These are phyloP conservation scores for Penicillium cinerascens DNA, from an alignment of 495 filamentous ascomycete genomes.

Conservation along the genomic window DNA sequence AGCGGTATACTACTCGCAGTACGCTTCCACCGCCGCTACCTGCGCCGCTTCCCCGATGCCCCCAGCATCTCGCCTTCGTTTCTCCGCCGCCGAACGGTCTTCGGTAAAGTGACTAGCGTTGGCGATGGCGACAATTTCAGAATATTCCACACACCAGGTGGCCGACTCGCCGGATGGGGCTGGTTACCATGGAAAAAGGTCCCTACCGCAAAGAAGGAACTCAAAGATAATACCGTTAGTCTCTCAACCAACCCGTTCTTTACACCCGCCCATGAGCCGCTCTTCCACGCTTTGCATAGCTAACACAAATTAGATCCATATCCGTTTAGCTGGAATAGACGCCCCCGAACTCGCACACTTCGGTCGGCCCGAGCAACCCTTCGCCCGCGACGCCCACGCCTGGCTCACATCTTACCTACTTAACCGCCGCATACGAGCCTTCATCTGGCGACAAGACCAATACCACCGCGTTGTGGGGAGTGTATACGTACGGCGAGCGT, in stretches of 20 bases:
- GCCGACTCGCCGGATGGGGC: conserved; percentile 81
- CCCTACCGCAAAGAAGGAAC: conserved; percentile 59
- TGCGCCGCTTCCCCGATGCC: conserved; percentile 77
- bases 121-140: conserved; percentile 96
- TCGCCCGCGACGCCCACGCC: conserved; percentile 68
- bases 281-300: neutral
- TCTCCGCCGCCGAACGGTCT: conserved; percentile 68
- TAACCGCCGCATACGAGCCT: conserved; percentile 69
- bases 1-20: conserved; percentile 56
- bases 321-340: conserved; percentile 88
- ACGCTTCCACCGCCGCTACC: conserved; percentile 55
- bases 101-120: conserved; percentile 86
- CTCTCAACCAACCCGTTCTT: conserved; percentile 1
- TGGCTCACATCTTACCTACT: conserved; percentile 76
- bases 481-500: conserved; percentile 65
- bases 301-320: conserved; percentile 52
- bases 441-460: conserved; percentile 80
- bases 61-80: conserved; percentile 62
- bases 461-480: conserved; percentile 88
- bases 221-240: conserved; percentile 75
- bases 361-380: conserved; percentile 81
- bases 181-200: conserved; percentile 77
- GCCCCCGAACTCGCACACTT: conserved; percentile 93
- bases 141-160: conserved; percentile 90
- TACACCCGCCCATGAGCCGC: neutral